Percentiles rank a stretch among this genome's conserved stretches.
These are phyloP conservation scores for Acidomyces sp. DNA, from an alignment of 495 filamentous ascomycete species.

Conservation along the genomic window DNA sequence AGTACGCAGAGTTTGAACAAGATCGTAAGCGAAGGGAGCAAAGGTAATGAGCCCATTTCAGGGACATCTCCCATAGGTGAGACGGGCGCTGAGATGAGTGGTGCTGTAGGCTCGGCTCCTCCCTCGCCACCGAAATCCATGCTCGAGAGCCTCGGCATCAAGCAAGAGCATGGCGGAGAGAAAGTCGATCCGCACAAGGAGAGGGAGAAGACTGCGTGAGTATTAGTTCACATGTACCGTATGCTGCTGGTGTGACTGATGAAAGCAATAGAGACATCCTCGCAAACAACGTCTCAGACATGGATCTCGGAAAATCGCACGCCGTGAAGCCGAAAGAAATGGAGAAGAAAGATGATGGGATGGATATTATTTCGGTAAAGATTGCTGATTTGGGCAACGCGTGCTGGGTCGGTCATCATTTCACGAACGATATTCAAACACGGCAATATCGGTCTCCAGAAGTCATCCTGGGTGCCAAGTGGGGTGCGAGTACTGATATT, in stretches of 20 bases:
- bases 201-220: conserved; percentile 89
- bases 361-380: conserved; percentile 90
- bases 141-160: conserved; percentile 48
- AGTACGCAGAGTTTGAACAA: conserved; percentile 65
- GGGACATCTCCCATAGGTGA: conserved; percentile 19
- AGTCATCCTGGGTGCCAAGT: conserved; percentile 92
- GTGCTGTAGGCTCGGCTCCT: conserved; percentile 28
- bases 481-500: conserved; percentile 96
- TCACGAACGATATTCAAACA: conserved; percentile 98
- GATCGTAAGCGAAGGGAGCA: conserved; percentile 55
- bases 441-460: conserved; percentile 95
- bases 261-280: conserved; percentile 57
- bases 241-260: conserved; percentile 10
- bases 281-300: conserved; percentile 83
- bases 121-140: conserved; percentile 34
- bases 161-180: conserved; percentile 17
- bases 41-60: conserved; percentile 40
- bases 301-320: conserved; percentile 71
- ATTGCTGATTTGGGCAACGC: conserved; percentile 98
- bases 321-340: conserved; percentile 28
- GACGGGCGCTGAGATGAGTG: conserved; percentile 35
- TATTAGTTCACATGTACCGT: conserved; percentile 14
- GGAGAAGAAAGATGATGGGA: conserved; percentile 40
- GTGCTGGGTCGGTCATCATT: conserved; percentile 97
- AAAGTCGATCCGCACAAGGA: conserved; percentile 67